A percentile compares a stretch with the other conserved stretches of the same genome.
Evolutionary conservation across 768 basidiomycete genomes (phyloP).

Genomic region (Podaxis rugospora): DNA sequence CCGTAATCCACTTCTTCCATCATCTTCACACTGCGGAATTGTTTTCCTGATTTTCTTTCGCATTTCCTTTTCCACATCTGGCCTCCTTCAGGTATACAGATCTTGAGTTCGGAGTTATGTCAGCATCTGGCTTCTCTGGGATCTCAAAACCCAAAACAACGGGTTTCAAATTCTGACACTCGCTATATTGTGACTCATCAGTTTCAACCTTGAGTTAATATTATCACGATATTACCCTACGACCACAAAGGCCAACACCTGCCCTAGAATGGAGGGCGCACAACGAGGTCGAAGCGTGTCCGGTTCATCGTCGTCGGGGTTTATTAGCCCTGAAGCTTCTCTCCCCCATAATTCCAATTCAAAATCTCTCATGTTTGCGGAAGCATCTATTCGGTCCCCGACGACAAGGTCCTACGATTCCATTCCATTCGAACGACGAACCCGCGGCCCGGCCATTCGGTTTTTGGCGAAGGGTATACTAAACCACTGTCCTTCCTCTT

Average conservation of each 20-base stretch:
- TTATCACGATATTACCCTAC: neutral
- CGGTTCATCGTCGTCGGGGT: neutral
- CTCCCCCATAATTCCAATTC: neutral
- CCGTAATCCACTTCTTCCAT: neutral
- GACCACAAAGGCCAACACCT: neutral
- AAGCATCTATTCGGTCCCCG: neutral
- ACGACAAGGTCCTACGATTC: neutral
- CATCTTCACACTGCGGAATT: neutral
- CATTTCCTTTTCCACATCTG: constrained; percentile 4
- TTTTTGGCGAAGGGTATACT: neutral
- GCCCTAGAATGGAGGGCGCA: neutral
- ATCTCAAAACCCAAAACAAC: neutral
- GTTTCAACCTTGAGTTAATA: neutral
- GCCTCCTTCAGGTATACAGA: neutral
- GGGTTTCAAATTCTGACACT: neutral
- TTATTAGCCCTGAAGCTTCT: neutral
- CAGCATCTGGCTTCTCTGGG: neutral
- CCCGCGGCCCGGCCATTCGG: neutral
- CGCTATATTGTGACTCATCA: neutral
- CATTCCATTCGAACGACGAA: neutral
- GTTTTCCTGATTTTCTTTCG: neutral
- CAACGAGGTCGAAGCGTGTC: neutral
- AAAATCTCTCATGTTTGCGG: neutral
- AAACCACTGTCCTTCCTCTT: neutral
- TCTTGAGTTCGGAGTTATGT: constrained; percentile 3